Conservation (phyloP, 179 eudicot species). For the Beta macrorhiza region DNA sequence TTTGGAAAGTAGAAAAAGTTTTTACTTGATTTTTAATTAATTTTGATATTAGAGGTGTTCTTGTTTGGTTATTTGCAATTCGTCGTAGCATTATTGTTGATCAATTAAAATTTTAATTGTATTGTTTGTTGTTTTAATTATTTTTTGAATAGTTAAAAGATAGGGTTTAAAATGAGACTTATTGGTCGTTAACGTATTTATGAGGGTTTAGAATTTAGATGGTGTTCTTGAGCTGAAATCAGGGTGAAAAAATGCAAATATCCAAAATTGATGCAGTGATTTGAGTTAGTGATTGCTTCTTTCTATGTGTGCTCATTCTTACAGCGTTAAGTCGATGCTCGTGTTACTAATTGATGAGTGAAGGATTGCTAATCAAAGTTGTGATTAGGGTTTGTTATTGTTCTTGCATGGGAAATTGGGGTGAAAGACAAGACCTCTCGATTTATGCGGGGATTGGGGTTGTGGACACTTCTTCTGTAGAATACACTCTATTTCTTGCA, state of each 20-base stretch:
- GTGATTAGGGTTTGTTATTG: neutral
- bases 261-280: neutral
- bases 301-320: neutral
- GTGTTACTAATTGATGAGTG: neutral
- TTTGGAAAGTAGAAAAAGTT: neutral
- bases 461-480: no score
- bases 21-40: neutral
- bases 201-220: neutral
- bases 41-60: neutral
- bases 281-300: neutral
- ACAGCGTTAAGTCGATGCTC: neutral
- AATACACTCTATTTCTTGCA: no score
- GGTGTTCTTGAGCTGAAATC: no score
- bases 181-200: neutral
- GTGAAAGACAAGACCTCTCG: no score
- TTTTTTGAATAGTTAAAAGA: neutral
- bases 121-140: no score
- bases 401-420: neutral
- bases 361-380: slow-evolving; percentile 1
- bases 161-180: no score
- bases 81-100: neutral
- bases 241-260: no score
- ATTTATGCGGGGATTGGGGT: no score
- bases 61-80: neutral
- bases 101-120: neutral